These are phyloP conservation scores for Phyllosticta citribraziliensis DNA, from an alignment of 2,329 filamentous ascomycete species.

Conservation along the genomic window DNA sequence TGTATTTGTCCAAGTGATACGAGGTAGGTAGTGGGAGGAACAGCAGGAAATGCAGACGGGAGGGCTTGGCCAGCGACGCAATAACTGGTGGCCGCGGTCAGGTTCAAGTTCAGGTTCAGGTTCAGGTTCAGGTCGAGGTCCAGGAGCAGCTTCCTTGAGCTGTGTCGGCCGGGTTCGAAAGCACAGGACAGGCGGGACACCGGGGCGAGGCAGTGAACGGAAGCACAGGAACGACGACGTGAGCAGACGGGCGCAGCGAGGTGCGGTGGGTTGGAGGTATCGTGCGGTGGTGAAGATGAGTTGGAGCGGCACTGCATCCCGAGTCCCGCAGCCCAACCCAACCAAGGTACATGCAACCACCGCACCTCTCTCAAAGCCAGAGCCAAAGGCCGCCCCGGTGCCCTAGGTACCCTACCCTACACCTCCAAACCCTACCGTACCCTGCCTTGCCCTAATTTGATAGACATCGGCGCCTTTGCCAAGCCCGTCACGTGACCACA, in stretches of 20 bases:
- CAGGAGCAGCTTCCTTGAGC: background rate
- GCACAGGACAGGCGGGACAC: background rate
- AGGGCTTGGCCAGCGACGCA: background rate
- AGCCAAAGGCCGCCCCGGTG: too few relatives aligned
- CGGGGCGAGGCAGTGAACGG: background rate
- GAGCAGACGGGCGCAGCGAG: background rate
- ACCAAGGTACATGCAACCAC: too few relatives aligned
- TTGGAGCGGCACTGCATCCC: too few relatives aligned
- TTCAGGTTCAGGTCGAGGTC: too few relatives aligned
- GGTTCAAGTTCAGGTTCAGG: too few relatives aligned
- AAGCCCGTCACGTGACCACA: background rate
- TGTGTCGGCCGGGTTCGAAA: too few relatives aligned
- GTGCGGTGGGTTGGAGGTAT: background rate
- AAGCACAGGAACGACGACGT: background rate
- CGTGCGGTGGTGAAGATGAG: too few relatives aligned
- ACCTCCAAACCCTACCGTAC: too few relatives aligned
- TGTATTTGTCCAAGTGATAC: background rate
- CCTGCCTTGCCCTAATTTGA: background rate
- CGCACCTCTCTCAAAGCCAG: too few relatives aligned
- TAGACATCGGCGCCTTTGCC: background rate
- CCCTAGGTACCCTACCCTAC: too few relatives aligned
- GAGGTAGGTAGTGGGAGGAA: background rate
- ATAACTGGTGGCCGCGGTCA: background rate
- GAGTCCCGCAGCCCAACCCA: too few relatives aligned
- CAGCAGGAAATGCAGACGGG: background rate